Conservation (phyloP, 345 rosid species). For the Passiflora organensis region DNA sequence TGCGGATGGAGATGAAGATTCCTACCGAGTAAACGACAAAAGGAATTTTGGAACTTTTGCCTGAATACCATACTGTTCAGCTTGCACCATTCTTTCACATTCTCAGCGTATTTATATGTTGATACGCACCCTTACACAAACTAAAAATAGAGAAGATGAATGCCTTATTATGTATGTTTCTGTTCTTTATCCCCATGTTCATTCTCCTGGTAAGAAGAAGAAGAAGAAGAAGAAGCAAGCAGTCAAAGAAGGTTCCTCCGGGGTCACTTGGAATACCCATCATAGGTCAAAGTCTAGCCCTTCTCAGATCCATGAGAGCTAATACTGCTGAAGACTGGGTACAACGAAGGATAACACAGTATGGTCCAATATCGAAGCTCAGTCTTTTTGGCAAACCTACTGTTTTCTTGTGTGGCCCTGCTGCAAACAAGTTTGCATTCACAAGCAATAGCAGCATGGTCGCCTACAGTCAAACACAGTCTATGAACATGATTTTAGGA, state of each 20-base stretch:
- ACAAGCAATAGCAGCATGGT: conserved; percentile 22
- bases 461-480: conserved; percentile 29
- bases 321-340: conserved; percentile 45
- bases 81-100: too few relatives aligned
- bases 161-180: conserved; percentile 12
- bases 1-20: too few relatives aligned
- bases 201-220: conserved; percentile 20
- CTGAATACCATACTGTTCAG: too few relatives aligned
- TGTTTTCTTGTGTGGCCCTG: conserved; percentile 41
- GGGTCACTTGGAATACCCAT: conserved; percentile 53
- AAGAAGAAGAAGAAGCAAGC: conserved; percentile 14
- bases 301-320: conserved; percentile 39
- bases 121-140: too few relatives aligned
- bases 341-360: conserved; percentile 24
- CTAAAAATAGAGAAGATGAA: conserved; percentile 7
- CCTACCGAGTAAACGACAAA: too few relatives aligned
- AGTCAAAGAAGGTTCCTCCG: conserved; percentile 36
- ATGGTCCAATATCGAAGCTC: conserved; percentile 48
- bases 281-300: conserved; percentile 48
- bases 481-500: conserved; percentile 31
- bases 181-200: conserved; percentile 23
- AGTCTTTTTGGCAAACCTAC: conserved; percentile 43
- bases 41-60: too few relatives aligned
- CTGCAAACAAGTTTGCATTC: conserved; percentile 47
- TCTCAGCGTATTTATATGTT: too few relatives aligned